Conservation (phyloP, 805 yeast genomes). For the Nakazawaea peltata region DNA sequence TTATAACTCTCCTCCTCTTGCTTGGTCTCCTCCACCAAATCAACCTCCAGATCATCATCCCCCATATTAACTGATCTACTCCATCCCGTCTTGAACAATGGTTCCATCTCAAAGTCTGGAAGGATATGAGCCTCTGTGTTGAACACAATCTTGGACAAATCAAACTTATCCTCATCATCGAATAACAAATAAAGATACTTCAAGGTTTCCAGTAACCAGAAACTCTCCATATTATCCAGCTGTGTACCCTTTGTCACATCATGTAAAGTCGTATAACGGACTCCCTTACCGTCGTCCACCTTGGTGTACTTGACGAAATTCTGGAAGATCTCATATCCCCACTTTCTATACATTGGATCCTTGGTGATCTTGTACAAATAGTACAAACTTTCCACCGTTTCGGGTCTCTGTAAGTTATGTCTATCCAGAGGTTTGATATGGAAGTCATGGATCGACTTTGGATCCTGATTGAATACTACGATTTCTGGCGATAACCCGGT, state of each 20-base stretch:
- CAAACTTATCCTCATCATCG: constrained; percentile 46
- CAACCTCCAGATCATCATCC: too few species aligned
- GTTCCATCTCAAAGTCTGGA: constrained; percentile 55
- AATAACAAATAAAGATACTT: constrained; percentile 77
- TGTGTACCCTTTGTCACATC: constrained; percentile 52
- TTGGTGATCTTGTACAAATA: constrained; percentile 72
- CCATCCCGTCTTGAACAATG: constrained; percentile 58
- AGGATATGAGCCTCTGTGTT: constrained; percentile 94
- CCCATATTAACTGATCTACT: constrained; percentile 22
- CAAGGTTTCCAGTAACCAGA: constrained; percentile 91
- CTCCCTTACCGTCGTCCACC: constrained; percentile 39
- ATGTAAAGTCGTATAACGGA: constrained; percentile 50
- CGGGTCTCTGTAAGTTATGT: constrained; percentile 89
- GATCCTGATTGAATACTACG: constrained; percentile 67
- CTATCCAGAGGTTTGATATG: constrained; percentile 60
- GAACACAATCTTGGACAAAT: constrained; percentile 64
- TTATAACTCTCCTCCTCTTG: neutral
- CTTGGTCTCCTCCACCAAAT: neutral
- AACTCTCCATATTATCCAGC: constrained; percentile 78
- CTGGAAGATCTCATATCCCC: constrained; percentile 85
- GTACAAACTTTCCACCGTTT: constrained; percentile 85
- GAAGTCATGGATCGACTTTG: constrained; percentile 43
- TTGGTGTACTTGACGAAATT: constrained; percentile 56
- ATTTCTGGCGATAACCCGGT: constrained; percentile 88
- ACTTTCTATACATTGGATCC: constrained; percentile 72